A percentile compares a stretch with the other conserved stretches of the same genome.
Evolutionary conservation across 2,329 filamentous ascomycete species (phyloP).

Genomic region (Arthrobotrys entomopaga): DNA sequence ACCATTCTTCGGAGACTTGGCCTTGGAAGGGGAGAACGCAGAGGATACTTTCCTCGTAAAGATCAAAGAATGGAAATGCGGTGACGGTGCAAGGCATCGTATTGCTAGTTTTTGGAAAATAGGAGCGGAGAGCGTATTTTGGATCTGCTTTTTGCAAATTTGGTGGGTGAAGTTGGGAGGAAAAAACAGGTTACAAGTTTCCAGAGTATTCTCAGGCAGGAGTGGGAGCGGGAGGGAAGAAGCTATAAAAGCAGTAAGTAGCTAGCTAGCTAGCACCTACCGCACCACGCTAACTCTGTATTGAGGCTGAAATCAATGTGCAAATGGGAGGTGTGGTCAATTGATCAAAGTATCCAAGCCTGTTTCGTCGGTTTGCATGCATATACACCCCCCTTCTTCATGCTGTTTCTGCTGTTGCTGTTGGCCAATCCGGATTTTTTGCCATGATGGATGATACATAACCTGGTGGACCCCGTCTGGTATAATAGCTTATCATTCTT

Average conservation of each 20-base stretch:
- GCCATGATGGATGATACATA: constrained; percentile 31
- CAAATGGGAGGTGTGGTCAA: neutral
- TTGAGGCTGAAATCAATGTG: neutral
- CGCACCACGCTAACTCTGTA: neutral
- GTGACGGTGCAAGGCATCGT: constrained; percentile 34
- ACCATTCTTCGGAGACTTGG: constrained; percentile 27
- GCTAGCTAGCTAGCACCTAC: too few relatives aligned
- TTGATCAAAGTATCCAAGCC: constrained; percentile 15
- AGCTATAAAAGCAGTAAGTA: neutral
- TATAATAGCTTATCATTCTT: too few relatives aligned
- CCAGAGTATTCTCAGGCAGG: too few relatives aligned
- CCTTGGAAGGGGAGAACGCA: constrained; percentile 27
- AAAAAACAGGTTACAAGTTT: neutral
- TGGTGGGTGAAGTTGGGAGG: neutral
- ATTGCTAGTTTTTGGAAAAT: too few relatives aligned
- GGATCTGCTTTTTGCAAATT: too few relatives aligned
- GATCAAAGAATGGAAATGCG: constrained; percentile 46
- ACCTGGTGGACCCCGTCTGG: neutral
- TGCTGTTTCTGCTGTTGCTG: constrained; percentile 9
- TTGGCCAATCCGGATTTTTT: constrained; percentile 43
- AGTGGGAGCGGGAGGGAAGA: too few relatives aligned
- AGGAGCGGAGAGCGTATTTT: too few relatives aligned
- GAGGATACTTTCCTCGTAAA: constrained; percentile 47
- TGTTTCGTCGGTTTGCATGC: too few relatives aligned
- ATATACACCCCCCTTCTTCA: too few relatives aligned